Percentiles rank a stretch among this genome's conserved stretches.
Evolutionary conservation across 1,284 basidiomycete genomes (phyloP).

Genomic region (Puccinia polysora): DNA sequence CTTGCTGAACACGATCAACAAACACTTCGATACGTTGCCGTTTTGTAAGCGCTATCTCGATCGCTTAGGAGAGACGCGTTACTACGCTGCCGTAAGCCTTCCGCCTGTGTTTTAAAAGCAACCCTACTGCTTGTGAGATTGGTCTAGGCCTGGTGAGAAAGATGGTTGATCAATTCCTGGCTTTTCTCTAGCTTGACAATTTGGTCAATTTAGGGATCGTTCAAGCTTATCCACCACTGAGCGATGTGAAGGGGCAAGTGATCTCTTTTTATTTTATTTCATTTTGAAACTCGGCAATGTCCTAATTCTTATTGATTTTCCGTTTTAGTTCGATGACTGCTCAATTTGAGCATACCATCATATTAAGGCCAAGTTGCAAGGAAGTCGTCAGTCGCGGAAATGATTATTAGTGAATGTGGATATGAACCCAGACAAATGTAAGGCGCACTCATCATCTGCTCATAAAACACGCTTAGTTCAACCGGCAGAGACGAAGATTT

Average conservation of each 20-base stretch:
- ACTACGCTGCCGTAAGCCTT: slow-evolving; percentile 76
- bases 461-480: no score
- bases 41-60: slow-evolving; percentile 95
- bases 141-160: no score
- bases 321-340: slow-evolving; percentile 63
- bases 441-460: no score
- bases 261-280: slow-evolving; percentile 46
- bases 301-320: background rate
- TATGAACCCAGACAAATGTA: no score
- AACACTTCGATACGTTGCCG: slow-evolving; percentile 89
- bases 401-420: no score
- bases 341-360: slow-evolving; percentile 91
- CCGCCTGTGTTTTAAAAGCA: no score
- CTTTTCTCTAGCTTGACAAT: slow-evolving; percentile 67
- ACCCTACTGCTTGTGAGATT: no score
- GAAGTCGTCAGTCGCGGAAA: slow-evolving; percentile 92
- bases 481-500: no score
- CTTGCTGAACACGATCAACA: slow-evolving; percentile 80
- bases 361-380: slow-evolving; percentile 83
- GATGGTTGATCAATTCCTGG: slow-evolving; percentile 6
- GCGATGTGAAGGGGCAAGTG: slow-evolving; percentile 58
- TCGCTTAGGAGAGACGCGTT: slow-evolving; percentile 86
- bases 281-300: slow-evolving; percentile 54
- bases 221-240: slow-evolving; percentile 88
- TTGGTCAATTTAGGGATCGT: slow-evolving; percentile 84